Base-by-base conservation (phyloP, 2,329 filamentous ascomycete genomes). In the Penicillium sp. region DNA sequence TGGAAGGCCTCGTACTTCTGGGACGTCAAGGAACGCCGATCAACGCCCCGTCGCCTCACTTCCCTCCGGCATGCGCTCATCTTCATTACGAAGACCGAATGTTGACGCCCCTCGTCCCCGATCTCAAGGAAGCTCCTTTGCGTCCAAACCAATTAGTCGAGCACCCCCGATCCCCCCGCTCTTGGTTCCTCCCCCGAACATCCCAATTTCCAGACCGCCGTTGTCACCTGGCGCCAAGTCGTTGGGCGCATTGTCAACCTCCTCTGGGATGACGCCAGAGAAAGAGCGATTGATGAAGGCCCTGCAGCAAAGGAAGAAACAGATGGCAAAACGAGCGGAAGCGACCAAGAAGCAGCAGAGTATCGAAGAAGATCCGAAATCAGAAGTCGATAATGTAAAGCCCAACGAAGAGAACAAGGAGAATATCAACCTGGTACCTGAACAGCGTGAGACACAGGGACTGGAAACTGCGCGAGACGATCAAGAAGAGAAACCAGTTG, bases 281-380 rank as follows among this genome's bases (percentile, higher is more conserved):
- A 97, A 95, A 75, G 85, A 89, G 55, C 83, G 94, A 49, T 78
- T 99, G 57, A 92, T 96, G 89, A 96, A 95, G 75, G 94, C 94
- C 7, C 81, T 96, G 75, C 89, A 96, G 71, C 74, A 96, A 61
- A 83, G 93, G 47, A 94, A 95, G 72, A 90, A 88, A 73, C 91
- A 90, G 70, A 85, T 86, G 68, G 58, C 67, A 34, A 72, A 69
- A 53, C 67, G 68, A 31, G 70, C 68, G 9, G 61, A 63, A 41
- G 57, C 68, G 48, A 62, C 57, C 18, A 68, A 67, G 51, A 66
- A 62, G 45, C 67, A 63, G 51, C 56, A 64, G 23, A 51, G 53
- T 18, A 42, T 49, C 38, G 56, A 59, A 21, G 52, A 60, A 45
- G 59, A 59, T 18, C 36, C 46, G 23, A 52, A 52, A 18, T 26